Conservation (phyloP, 2,329 filamentous ascomycete species). For the Colletotrichum spaethianum region DNA sequence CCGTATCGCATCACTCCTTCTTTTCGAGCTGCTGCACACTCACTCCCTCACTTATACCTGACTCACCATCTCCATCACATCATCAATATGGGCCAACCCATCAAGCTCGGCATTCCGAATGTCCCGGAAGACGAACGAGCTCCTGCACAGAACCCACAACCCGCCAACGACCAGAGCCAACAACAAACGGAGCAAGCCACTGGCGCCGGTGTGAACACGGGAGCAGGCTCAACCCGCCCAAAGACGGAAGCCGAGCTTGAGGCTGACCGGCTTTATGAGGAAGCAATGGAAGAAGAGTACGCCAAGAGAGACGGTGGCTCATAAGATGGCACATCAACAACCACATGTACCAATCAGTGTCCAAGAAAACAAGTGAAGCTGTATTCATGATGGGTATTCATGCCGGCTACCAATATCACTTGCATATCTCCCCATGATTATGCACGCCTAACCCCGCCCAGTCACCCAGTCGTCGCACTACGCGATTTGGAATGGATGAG, state of each 20-base stretch:
- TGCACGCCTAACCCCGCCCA: background rate
- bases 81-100: constrained; percentile 49
- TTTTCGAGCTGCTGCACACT: background rate
- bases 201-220: constrained; percentile 64
- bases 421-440: background rate
- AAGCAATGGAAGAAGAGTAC: constrained; percentile 69
- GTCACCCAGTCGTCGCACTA: background rate
- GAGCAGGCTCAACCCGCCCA: constrained; percentile 60
- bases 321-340: constrained; percentile 42
- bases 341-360: background rate
- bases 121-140: constrained; percentile 18
- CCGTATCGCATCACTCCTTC: background rate
- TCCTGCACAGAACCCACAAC: background rate
- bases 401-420: constrained; percentile 10
- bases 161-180: constrained; percentile 4
- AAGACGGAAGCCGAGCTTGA: constrained; percentile 66
- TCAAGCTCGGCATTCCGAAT: constrained; percentile 32
- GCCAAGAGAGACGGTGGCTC: constrained; percentile 68
- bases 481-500: constrained; percentile 56
- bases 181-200: constrained; percentile 43
- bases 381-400: constrained; percentile 24
- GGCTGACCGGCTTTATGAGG: constrained; percentile 65
- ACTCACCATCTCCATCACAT: background rate
- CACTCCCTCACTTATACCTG: background rate
- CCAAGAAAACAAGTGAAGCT: background rate